Percentiles rank a stretch among this genome's conserved stretches.
phyloP scores from a whole-genome alignment of 2,329 filamentous ascomycete species.

The Colletotrichum echinochloae region DNA sequence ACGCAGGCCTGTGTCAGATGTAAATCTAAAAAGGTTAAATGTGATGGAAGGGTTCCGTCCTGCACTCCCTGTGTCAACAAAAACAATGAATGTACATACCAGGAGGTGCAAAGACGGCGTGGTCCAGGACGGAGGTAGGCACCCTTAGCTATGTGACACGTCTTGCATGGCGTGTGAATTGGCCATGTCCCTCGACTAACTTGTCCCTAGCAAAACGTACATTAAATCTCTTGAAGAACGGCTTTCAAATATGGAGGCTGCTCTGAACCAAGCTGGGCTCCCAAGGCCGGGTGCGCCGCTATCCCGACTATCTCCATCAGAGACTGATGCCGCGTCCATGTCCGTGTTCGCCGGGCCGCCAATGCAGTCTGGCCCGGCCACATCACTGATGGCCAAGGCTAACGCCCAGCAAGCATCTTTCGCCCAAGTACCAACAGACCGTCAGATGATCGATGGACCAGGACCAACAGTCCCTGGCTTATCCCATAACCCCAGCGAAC shows the following conservation, averaged over 20 bases:
- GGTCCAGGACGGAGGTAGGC: slow-evolving; percentile 35
- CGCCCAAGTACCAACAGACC: slow-evolving; percentile 20
- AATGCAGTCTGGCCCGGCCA: background rate
- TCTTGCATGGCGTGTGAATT: background rate
- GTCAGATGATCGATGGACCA: background rate
- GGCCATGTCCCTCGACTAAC: background rate
- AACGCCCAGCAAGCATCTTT: slow-evolving; percentile 10
- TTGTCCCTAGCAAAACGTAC: slow-evolving; percentile 32
- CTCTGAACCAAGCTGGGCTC: slow-evolving; percentile 25
- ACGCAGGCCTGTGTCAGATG: slow-evolving; percentile 38
- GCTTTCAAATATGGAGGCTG: slow-evolving; percentile 39
- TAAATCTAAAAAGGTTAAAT: slow-evolving; percentile 39
- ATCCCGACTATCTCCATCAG: slow-evolving; percentile 30
- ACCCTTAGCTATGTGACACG: background rate
- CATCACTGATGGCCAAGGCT: background rate
- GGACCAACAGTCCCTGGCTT: background rate
- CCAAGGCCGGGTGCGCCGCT: slow-evolving; percentile 30
- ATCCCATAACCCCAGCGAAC: background rate
- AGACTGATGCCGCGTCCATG: slow-evolving; percentile 30
- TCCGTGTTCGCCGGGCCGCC: slow-evolving; percentile 23
- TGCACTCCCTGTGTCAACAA: slow-evolving; percentile 32
- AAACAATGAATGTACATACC: slow-evolving; percentile 33
- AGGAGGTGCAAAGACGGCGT: slow-evolving; percentile 35
- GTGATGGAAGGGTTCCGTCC: slow-evolving; percentile 31
- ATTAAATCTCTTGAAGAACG: slow-evolving; percentile 36